phyloP scores from a whole-genome alignment of 208 protist genomes.

The Zelonia costaricensis region DNA sequence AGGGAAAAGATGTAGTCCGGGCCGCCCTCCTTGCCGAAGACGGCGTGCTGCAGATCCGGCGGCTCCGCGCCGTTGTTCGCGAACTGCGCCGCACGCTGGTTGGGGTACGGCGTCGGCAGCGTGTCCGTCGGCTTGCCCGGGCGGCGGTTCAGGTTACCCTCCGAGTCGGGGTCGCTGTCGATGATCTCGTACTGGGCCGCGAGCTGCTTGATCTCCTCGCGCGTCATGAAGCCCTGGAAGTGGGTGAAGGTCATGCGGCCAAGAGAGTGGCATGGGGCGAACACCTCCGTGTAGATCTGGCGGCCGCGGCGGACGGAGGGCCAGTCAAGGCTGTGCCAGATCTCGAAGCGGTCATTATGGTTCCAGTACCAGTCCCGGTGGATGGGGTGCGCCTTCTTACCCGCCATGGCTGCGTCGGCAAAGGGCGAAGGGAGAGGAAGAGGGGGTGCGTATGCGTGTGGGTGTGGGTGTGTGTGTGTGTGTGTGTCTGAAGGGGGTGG shows the following conservation, averaged over 20 bases:
- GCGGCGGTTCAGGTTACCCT: slow-evolving; percentile 96
- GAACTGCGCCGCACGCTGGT: slow-evolving; percentile 96
- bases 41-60: slow-evolving; percentile 97
- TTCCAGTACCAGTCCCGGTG: slow-evolving; percentile 92
- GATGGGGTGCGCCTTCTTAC: slow-evolving; percentile 86
- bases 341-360: slow-evolving; percentile 86
- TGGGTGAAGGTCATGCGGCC: slow-evolving; percentile 97
- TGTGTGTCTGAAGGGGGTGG: not conserved
- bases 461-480: not conserved
- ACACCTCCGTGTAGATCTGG: slow-evolving; percentile 98
- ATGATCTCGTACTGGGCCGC: slow-evolving; percentile 92
- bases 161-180: slow-evolving; percentile 95
- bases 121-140: slow-evolving; percentile 97
- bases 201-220: slow-evolving; percentile 96
- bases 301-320: slow-evolving; percentile 95
- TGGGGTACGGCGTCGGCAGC: slow-evolving; percentile 96
- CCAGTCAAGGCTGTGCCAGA: slow-evolving; percentile 92
- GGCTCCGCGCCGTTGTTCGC: slow-evolving; percentile 98
- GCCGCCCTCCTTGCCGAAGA: slow-evolving; percentile 95
- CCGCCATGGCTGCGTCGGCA: slow-evolving; percentile 57
- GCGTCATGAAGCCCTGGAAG: slow-evolving; percentile 97
- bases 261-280: slow-evolving; percentile 97
- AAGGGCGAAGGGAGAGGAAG: not conserved
- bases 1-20: slow-evolving; percentile 98
- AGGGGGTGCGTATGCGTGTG: not conserved